Evolutionary conservation across 192 early-diverging fungal species (phyloP).

Genomic region (Backusella psychrophila): DNA sequence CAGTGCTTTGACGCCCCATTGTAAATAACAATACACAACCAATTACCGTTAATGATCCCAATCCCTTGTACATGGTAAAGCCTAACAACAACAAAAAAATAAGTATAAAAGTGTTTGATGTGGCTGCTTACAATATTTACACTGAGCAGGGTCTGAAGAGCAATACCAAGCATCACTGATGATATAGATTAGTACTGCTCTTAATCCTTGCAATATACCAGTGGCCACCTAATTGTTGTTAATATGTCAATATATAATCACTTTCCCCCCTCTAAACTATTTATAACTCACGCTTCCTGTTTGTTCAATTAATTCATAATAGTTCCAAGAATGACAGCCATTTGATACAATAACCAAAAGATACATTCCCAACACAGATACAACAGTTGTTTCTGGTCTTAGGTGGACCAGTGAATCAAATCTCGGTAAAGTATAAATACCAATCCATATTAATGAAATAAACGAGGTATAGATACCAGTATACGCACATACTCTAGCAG

Average conservation of each 20-base stretch:
- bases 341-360: constrained; percentile 41
- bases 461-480: constrained; percentile 44
- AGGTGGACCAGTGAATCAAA: constrained; percentile 42
- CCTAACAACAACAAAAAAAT: constrained; percentile 14
- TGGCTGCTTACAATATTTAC: constrained; percentile 20
- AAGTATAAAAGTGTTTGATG: background rate
- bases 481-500: constrained; percentile 51
- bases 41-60: constrained; percentile 49
- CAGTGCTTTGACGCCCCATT: constrained; percentile 22
- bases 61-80: constrained; percentile 56
- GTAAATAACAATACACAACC: constrained; percentile 54
- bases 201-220: constrained; percentile 52
- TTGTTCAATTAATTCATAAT: constrained; percentile 51
- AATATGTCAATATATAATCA: background rate
- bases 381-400: background rate
- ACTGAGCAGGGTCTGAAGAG: constrained; percentile 48
- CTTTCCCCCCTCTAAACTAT: background rate
- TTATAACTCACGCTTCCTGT: constrained; percentile 44
- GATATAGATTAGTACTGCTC: constrained; percentile 57
- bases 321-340: constrained; percentile 49
- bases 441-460: constrained; percentile 46
- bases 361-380: constrained; percentile 41
- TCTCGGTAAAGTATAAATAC: constrained; percentile 49
- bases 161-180: constrained; percentile 59
- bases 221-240: constrained; percentile 40